Evolutionary conservation across 768 basidiomycete species (phyloP).

Genomic region (Paxillus rubicundulus): DNA sequence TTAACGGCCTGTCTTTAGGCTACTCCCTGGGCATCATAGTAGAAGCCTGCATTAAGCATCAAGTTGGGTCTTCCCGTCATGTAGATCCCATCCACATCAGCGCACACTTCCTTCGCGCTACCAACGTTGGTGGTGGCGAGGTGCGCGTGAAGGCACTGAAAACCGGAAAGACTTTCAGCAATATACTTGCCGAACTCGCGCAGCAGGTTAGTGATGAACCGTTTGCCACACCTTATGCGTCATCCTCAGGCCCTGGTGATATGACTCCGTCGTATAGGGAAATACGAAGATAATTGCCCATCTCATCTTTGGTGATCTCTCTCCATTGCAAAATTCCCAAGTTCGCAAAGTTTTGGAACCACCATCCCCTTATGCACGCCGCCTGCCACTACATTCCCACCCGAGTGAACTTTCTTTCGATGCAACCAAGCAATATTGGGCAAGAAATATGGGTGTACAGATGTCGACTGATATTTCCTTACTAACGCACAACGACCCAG

Average conservation of each 20-base stretch:
- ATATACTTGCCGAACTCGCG: conserved; percentile 55
- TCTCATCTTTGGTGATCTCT: conserved; percentile 53
- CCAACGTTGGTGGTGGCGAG: conserved; percentile 40
- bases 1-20: conserved; percentile 35
- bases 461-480: conserved; percentile 44
- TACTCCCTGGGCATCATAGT: conserved; percentile 56
- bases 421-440: conserved; percentile 31
- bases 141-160: conserved; percentile 49
- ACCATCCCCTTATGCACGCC: conserved; percentile 57
- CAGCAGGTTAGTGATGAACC: conserved; percentile 44
- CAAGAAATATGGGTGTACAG: conserved; percentile 34
- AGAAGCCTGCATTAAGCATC: conserved; percentile 52
- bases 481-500: conserved; percentile 36
- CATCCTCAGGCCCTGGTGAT: background rate
- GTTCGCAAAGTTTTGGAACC: conserved; percentile 36
- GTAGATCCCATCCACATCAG: conserved; percentile 59
- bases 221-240: conserved; percentile 3
- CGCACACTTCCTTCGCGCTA: conserved; percentile 54
- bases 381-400: conserved; percentile 54
- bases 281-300: conserved; percentile 49
- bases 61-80: conserved; percentile 42
- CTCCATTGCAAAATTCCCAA: conserved; percentile 24
- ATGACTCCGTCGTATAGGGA: conserved; percentile 32
- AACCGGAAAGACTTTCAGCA: conserved; percentile 51
- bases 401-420: conserved; percentile 40